Percentiles rank a stretch among this genome's conserved stretches.
Evolutionary conservation across 2,329 filamentous ascomycete species (phyloP).

Genomic region (Tolypocladium pustulatum): DNA sequence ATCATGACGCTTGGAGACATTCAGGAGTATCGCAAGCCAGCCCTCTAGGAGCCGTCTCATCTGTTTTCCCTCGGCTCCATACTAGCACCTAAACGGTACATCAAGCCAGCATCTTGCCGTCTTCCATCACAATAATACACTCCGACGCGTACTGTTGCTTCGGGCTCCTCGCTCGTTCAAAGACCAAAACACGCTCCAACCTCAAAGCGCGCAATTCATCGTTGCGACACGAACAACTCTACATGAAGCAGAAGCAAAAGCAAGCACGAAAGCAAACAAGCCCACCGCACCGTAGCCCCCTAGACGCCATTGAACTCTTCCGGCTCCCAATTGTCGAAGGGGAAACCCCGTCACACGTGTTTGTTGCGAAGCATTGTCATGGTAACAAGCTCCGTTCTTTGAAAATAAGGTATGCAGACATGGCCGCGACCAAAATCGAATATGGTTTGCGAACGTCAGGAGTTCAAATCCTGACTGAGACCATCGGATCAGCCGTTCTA

Average conservation of each 20-base stretch:
- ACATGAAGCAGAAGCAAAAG: background rate
- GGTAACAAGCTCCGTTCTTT: conserved; percentile 1
- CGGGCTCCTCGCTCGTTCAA: background rate
- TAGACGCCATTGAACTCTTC: background rate
- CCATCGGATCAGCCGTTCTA: conserved; percentile 3
- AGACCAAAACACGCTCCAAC: background rate
- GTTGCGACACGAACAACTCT: background rate
- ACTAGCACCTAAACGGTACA: background rate
- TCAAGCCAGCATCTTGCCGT: background rate
- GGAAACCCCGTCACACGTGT: background rate
- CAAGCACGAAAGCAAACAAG: background rate
- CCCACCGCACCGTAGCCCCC: background rate
- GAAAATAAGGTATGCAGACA: conserved; percentile 2
- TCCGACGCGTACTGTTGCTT: background rate
- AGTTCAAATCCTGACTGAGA: conserved; percentile 3
- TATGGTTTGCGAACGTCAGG: conserved; percentile 1
- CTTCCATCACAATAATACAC: background rate
- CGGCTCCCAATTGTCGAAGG: background rate
- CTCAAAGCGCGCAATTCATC: background rate
- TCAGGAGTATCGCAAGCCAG: background rate
- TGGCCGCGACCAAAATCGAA: conserved; percentile 6
- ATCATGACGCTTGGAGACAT: background rate
- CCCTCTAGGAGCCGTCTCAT: background rate
- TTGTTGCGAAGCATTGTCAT: background rate
- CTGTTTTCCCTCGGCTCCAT: background rate